phyloP scores from a whole-genome alignment of 2,329 filamentous ascomycete genomes.

The Pseudopyricularia cyperi region DNA sequence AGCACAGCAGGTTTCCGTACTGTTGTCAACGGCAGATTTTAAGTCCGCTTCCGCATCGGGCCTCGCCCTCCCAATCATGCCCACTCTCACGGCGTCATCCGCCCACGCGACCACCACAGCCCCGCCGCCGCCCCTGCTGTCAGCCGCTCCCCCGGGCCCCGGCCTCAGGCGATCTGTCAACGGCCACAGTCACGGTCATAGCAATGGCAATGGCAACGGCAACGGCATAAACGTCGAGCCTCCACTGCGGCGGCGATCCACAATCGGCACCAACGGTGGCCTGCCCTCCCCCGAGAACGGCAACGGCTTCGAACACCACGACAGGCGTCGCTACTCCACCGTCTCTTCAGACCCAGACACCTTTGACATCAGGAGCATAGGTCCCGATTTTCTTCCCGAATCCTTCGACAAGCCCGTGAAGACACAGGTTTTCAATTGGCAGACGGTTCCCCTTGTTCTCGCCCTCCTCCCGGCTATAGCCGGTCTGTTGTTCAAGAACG shows the following conservation, averaged over 20 bases:
- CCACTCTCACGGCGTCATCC: neutral
- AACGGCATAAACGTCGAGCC: conserved; percentile 22
- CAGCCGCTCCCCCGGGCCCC: conserved; percentile 18
- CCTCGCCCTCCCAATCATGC: neutral
- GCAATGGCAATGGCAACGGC: neutral
- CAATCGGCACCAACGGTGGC: neutral
- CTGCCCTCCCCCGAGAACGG: neutral
- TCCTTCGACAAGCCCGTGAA: neutral
- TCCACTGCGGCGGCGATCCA: conserved; percentile 13
- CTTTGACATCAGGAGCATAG: neutral
- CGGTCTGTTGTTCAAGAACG: conserved; percentile 74
- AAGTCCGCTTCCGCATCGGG: neutral
- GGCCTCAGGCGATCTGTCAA: conserved; percentile 24
- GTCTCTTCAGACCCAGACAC: conserved; percentile 50
- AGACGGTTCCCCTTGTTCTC: conserved; percentile 69
- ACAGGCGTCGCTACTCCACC: conserved; percentile 42
- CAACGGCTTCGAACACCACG: conserved; percentile 1
- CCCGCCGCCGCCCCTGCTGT: neutral
- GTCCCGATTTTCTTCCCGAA: neutral
- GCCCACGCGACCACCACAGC: neutral
- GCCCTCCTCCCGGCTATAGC: conserved; percentile 78
- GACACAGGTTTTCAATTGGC: conserved; percentile 36
- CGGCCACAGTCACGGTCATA: neutral
- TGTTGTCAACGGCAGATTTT: no score
- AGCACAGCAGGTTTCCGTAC: no score